Conservation (phyloP, 257 asterid species). For the Jacaranda mimosifolia region DNA sequence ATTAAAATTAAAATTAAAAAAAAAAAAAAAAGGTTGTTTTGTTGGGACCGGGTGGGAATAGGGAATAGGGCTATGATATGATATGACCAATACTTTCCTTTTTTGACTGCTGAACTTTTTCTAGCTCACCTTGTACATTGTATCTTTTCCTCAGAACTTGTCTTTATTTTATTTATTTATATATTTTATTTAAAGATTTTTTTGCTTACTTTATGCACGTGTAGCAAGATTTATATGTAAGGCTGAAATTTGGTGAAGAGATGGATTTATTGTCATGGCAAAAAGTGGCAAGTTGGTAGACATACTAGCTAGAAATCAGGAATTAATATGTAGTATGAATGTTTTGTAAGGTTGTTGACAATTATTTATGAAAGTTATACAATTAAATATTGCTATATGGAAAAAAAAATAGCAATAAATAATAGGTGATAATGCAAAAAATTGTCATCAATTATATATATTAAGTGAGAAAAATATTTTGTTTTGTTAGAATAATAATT, state of each 20-base stretch:
- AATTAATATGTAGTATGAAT: no score
- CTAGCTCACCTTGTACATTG: neutral
- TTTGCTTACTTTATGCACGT: neutral
- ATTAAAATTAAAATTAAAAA: no score
- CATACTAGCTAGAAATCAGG: neutral
- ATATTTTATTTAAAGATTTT: neutral
- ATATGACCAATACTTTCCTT: constrained; percentile 52
- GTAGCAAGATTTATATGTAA: neutral
- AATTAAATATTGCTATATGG: no score
- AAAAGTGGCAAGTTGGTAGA: neutral
- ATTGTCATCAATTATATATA: no score
- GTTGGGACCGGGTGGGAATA: constrained; percentile 47
- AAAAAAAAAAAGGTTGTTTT: constrained; percentile 41
- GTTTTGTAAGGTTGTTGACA: no score
- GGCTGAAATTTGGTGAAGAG: neutral
- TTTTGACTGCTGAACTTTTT: constrained; percentile 55
- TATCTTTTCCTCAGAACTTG: constrained; percentile 13
- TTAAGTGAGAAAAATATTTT: no score
- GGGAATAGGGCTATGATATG: constrained; percentile 41
- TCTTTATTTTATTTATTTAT: neutral
- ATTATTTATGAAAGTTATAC: no score
- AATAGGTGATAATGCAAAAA: no score
- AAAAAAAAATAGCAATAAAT: no score
- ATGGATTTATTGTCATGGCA: neutral
- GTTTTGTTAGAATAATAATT: no score